A percentile compares a stretch with the other conserved stretches of the same genome.
phyloP scores from a whole-genome alignment of 306 rosid genomes.

The Canavalia ensiformis region DNA sequence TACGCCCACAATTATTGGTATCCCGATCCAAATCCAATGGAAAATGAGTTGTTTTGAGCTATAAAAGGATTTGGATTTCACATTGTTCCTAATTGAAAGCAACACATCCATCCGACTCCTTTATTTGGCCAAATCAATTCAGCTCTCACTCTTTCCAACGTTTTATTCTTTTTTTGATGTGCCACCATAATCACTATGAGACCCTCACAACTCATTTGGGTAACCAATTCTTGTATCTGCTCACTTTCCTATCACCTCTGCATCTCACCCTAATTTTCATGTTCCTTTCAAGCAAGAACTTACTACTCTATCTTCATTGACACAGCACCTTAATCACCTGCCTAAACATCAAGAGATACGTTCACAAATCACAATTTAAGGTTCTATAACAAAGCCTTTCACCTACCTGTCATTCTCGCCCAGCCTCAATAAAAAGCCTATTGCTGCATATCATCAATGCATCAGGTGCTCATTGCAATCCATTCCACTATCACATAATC shows the following conservation, averaged over 20 bases:
- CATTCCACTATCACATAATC: background rate
- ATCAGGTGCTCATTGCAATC: conserved; percentile 43
- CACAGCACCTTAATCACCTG: conserved; percentile 36
- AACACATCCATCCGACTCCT: conserved; percentile 21
- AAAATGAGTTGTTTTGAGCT: background rate
- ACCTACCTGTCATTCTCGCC: conserved; percentile 49
- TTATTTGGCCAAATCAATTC: conserved; percentile 20
- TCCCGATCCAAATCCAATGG: background rate
- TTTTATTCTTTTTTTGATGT: conserved; percentile 38
- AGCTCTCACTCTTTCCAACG: conserved; percentile 45
- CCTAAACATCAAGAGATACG: background rate
- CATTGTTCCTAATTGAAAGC: conserved; percentile 42
- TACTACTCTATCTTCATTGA: conserved; percentile 36
- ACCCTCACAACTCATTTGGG: background rate
- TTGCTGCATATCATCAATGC: conserved; percentile 18
- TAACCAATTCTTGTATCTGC: background rate
- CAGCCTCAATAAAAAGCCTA: conserved; percentile 43
- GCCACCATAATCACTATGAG: conserved; percentile 24
- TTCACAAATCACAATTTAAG: conserved; percentile 34
- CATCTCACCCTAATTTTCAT: too few species aligned
- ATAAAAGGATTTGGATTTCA: conserved; percentile 24
- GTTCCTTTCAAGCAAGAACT: background rate
- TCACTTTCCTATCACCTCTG: background rate
- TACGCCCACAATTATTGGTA: background rate
- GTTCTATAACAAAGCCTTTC: conserved; percentile 12